Base-by-base conservation (phyloP, 345 rosid genomes). In the Camelina neglecta region DNA sequence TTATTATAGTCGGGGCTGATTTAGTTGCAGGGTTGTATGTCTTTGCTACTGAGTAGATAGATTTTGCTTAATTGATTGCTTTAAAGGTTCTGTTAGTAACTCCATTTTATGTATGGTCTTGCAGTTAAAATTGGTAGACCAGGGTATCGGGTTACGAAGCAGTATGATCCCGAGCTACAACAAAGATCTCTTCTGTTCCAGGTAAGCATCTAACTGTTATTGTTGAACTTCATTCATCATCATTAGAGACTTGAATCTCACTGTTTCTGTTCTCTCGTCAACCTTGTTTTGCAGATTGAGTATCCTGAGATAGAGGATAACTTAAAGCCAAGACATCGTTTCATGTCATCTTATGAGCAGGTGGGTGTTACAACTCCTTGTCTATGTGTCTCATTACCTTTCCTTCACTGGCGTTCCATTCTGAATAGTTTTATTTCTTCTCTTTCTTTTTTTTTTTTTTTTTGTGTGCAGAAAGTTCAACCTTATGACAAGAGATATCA, bases 281-380 rank as follows among this genome's bases (percentile, higher is more conserved):
- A 9, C 20, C 42, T 36, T 55, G 53, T 31, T 56, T 39, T 61
- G 60, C 81, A 94, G 97, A 95, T 95, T 72, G 99, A 95, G 62
- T 92, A 95, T 87, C 99, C 98, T 55, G 99, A 95, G 80, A 95
- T 95, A 76, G 99, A 90, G 78, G 99, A 92, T 75, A 85, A 86
- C 68, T 33, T 85, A 39, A 95, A 84, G 84, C 99, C 98, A 11
- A 87, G 93, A 70, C 97, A 90, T 65, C 89, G 98, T 58, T 93
- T 95, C 77, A 95, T 95, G 99, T 95, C 99, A 38, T 87, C 99
- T 42, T 89, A 71, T 83, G 97, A 95, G 85, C 98, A 94, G 97
- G 98, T 88, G 67, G 15, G 80, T 38, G 12, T 53, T 35, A 21
- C 39, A 44, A 67, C 21, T 48, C 8, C 13, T 48, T 57, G 1